phyloP scores from a whole-genome alignment of 2,329 filamentous ascomycete genomes.

The Cladosporium halotolerans region DNA sequence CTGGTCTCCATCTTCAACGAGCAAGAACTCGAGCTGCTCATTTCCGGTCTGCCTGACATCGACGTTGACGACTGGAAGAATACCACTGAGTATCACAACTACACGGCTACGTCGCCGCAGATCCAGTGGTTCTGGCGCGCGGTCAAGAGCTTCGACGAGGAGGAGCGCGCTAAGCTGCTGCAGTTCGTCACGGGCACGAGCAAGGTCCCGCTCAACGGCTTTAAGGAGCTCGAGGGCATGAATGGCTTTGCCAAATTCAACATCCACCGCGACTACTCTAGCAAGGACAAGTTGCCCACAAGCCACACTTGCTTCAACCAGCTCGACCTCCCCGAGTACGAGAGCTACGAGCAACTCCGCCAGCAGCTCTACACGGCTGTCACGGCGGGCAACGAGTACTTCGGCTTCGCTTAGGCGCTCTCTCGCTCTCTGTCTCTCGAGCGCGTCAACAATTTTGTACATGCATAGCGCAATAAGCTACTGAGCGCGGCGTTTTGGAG shows the following conservation, averaged over 20 bases:
- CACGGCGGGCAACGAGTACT: slow-evolving; percentile 94
- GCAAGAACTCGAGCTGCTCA: slow-evolving; percentile 91
- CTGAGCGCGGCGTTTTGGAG: slow-evolving; percentile 10
- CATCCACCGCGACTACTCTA: slow-evolving; percentile 95
- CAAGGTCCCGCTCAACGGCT: slow-evolving; percentile 96
- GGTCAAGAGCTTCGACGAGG: slow-evolving; percentile 94
- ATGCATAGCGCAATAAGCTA: slow-evolving; percentile 9
- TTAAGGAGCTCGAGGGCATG: slow-evolving; percentile 99
- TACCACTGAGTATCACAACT: slow-evolving; percentile 98
- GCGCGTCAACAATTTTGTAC: neutral
- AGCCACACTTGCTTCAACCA: slow-evolving; percentile 99
- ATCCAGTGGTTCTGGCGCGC: slow-evolving; percentile 99
- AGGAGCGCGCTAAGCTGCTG: slow-evolving; percentile 92
- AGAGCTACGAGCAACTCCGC: slow-evolving; percentile 85
- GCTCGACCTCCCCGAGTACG: slow-evolving; percentile 96
- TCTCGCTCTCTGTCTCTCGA: neutral
- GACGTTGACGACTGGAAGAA: slow-evolving; percentile 99
- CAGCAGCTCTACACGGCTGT: slow-evolving; percentile 90
- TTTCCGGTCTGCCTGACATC: slow-evolving; percentile 94
- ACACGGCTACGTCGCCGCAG: slow-evolving; percentile 85
- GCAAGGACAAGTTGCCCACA: slow-evolving; percentile 89
- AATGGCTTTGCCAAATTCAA: slow-evolving; percentile 98
- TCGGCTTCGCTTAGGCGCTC: slow-evolving; percentile 74
- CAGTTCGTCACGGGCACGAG: slow-evolving; percentile 98
- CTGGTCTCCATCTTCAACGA: slow-evolving; percentile 97